Percentiles rank a stretch among this genome's conserved stretches.
phyloP scores from a whole-genome alignment of 352 stramenopile species.

The Phytopythium cucurbitacearum region DNA sequence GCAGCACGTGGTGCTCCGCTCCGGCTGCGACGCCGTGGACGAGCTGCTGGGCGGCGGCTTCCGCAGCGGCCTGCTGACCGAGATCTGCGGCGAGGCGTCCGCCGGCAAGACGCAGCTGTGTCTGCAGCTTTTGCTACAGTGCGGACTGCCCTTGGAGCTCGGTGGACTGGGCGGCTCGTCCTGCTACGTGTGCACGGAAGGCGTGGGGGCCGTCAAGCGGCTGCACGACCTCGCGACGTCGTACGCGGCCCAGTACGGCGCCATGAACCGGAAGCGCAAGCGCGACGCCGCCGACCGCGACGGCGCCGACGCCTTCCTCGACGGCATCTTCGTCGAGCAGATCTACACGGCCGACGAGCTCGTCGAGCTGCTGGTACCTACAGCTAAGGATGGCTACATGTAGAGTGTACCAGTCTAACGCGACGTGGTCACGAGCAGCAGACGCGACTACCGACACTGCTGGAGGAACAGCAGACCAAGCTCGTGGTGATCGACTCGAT shows the following conservation, averaged over 20 bases:
- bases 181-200: constrained; percentile 82
- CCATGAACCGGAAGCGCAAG: constrained; percentile 41
- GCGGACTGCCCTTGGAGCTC: constrained; percentile 36
- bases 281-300: constrained; percentile 18
- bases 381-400: too few relatives aligned
- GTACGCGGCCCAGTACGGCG: constrained; percentile 40
- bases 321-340: constrained; percentile 78
- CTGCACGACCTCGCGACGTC: constrained; percentile 57
- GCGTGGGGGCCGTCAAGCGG: constrained; percentile 63
- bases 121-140: constrained; percentile 72
- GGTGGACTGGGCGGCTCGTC: constrained; percentile 55
- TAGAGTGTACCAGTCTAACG: constrained; percentile 2
- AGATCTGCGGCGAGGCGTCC: constrained; percentile 70
- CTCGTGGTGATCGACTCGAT: constrained; percentile 82
- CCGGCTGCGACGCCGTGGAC: constrained; percentile 60
- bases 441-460: constrained; percentile 50
- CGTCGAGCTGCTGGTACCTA: constrained; percentile 49
- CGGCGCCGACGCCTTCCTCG: constrained; percentile 37
- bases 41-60: constrained; percentile 56
- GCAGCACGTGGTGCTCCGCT: constrained; percentile 29
- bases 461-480: constrained; percentile 72
- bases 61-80: constrained; percentile 56
- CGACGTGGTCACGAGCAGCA: constrained; percentile 30
- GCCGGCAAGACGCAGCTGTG: constrained; percentile 80
- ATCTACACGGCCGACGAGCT: constrained; percentile 68